A percentile compares a stretch with the other conserved stretches of the same genome.
Conservation (phyloP, 1,284 basidiomycete species). For the Grifola frondosa region DNA sequence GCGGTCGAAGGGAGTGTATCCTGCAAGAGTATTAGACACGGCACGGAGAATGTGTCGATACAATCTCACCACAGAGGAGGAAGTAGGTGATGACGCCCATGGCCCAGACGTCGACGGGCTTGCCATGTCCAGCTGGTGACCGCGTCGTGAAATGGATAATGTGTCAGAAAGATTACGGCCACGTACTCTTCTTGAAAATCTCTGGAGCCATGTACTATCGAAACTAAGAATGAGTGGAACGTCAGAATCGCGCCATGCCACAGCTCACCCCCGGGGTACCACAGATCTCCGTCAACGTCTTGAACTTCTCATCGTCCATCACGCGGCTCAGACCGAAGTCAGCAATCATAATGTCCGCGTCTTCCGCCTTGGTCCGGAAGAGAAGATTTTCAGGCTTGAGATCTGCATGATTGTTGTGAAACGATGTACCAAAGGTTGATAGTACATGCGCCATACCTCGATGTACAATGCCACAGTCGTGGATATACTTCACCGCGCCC, state of each 20-base stretch:
- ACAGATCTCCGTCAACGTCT: slow-evolving; percentile 90
- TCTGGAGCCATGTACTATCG: slow-evolving; percentile 95
- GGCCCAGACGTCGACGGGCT: slow-evolving; percentile 96
- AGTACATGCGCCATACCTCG: slow-evolving; percentile 64
- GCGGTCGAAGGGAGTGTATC: slow-evolving; percentile 93
- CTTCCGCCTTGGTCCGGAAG: slow-evolving; percentile 88
- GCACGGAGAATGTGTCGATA: background rate
- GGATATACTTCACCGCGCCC: slow-evolving; percentile 88
- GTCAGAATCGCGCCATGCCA: background rate
- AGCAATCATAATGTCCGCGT: slow-evolving; percentile 95
- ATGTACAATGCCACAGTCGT: slow-evolving; percentile 94
- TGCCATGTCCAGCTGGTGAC: slow-evolving; percentile 80
- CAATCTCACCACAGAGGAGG: slow-evolving; percentile 70
- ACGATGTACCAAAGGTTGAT: no score
- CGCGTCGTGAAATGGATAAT: slow-evolving; percentile 11
- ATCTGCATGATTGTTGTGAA: slow-evolving; percentile 46
- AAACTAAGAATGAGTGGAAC: slow-evolving; percentile 7
- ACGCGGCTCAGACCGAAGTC: slow-evolving; percentile 93
- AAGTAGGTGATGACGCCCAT: slow-evolving; percentile 98
- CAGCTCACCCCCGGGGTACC: slow-evolving; percentile 77
- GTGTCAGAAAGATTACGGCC: background rate
- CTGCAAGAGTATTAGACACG: slow-evolving; percentile 16
- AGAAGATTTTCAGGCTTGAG: slow-evolving; percentile 97
- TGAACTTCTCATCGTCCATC: slow-evolving; percentile 90
- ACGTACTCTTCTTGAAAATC: slow-evolving; percentile 91